phyloP scores from a whole-genome alignment of 768 basidiomycete species.

The Boletus reticulatus region DNA sequence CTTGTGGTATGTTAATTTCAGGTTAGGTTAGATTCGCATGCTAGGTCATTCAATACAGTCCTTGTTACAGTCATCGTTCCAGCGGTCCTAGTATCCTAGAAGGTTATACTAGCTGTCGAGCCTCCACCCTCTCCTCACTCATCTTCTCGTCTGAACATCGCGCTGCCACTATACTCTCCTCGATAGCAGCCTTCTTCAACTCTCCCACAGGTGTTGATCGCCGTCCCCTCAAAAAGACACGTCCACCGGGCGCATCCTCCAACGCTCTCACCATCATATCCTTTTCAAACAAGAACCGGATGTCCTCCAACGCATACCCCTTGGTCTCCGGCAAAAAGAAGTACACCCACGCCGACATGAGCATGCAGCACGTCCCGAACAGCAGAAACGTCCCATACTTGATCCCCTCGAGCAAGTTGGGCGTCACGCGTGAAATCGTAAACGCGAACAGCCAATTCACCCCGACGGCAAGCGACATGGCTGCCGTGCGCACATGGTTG shows the following conservation, averaged over 20 bases:
- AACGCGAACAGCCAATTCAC: slow-evolving; percentile 39
- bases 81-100: too few relatives aligned
- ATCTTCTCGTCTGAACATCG: neutral
- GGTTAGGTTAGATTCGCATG: too few relatives aligned
- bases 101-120: too few relatives aligned
- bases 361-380: slow-evolving; percentile 32
- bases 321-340: slow-evolving; percentile 41
- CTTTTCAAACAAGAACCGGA: slow-evolving; percentile 36
- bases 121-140: neutral
- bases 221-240: slow-evolving; percentile 26
- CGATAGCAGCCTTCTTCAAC: slow-evolving; percentile 12
- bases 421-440: slow-evolving; percentile 37
- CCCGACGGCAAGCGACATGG: slow-evolving; percentile 32
- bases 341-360: slow-evolving; percentile 36
- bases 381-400: slow-evolving; percentile 33
- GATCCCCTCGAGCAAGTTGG: slow-evolving; percentile 34
- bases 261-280: slow-evolving; percentile 32
- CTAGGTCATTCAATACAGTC: neutral
- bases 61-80: neutral
- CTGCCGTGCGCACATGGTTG: slow-evolving; percentile 37
- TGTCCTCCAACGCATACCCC: slow-evolving; percentile 39
- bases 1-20: too few relatives aligned
- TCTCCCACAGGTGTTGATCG: slow-evolving; percentile 29
- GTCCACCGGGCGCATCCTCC: slow-evolving; percentile 35
- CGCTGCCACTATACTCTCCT: neutral